Evolutionary conservation across 768 basidiomycete species (phyloP).

Genomic region (Mycena epipterygia): DNA sequence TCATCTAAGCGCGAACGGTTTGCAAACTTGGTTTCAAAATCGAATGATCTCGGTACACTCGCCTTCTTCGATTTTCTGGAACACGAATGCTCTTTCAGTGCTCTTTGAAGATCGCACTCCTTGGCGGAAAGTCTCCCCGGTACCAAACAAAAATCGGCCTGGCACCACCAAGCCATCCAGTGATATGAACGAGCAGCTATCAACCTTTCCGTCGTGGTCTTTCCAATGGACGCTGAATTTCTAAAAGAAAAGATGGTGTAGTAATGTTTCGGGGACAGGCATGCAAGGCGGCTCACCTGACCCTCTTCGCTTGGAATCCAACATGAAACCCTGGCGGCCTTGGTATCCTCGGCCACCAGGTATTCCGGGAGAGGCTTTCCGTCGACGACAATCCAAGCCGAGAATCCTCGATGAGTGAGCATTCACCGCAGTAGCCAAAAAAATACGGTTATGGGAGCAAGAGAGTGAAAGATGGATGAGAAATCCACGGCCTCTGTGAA

Average conservation of each 20-base stretch:
- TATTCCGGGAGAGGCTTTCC: slow-evolving; percentile 67
- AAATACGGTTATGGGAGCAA: background rate
- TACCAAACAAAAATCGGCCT: slow-evolving; percentile 72
- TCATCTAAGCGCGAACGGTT: slow-evolving; percentile 23
- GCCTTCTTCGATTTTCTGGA: slow-evolving; percentile 62
- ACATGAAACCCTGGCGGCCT: slow-evolving; percentile 65
- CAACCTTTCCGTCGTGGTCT: slow-evolving; percentile 66
- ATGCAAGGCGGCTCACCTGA: slow-evolving; percentile 54
- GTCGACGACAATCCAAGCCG: slow-evolving; percentile 76
- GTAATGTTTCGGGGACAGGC: slow-evolving; percentile 1
- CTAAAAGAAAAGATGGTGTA: slow-evolving; percentile 47
- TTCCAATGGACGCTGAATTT: slow-evolving; percentile 74
- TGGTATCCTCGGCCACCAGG: slow-evolving; percentile 62
- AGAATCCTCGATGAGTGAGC: slow-evolving; percentile 73
- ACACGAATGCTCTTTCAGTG: slow-evolving; percentile 74
- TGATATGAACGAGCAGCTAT: slow-evolving; percentile 72
- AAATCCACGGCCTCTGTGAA: background rate
- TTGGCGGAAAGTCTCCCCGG: slow-evolving; percentile 65
- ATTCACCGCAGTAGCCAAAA: slow-evolving; percentile 41
- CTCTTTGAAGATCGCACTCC: slow-evolving; percentile 64
- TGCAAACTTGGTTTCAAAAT: slow-evolving; percentile 11
- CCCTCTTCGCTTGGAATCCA: slow-evolving; percentile 77
- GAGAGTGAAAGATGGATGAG: background rate
- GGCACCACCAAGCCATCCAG: slow-evolving; percentile 75
- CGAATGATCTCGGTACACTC: slow-evolving; percentile 22